These are phyloP conservation scores for Neonectria coccinea DNA, from an alignment of 2,329 filamentous ascomycete species.

Conservation along the genomic window DNA sequence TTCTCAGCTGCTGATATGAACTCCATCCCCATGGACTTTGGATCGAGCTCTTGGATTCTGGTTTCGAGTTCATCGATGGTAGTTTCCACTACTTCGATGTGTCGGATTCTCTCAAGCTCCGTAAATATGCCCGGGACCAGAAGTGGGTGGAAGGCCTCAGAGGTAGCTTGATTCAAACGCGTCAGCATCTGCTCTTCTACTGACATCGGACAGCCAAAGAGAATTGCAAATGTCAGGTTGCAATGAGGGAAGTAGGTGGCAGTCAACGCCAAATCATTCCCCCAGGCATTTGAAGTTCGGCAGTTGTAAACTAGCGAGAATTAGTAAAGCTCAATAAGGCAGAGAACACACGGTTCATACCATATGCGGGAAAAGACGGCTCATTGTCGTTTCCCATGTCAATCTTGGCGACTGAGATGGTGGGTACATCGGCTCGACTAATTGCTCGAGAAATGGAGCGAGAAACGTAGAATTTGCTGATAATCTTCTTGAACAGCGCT, in stretches of 20 bases:
- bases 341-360: neutral
- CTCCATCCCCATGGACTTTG: neutral
- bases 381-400: constrained; percentile 13
- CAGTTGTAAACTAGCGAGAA: constrained; percentile 14
- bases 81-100: neutral
- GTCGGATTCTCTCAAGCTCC: constrained; percentile 21
- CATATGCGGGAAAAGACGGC: neutral
- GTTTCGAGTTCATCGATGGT: constrained; percentile 8
- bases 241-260: constrained; percentile 22
- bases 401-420: constrained; percentile 5
- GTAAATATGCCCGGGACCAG: constrained; percentile 13
- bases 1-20: neutral
- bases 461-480: constrained; percentile 9
- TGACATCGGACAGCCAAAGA: constrained; percentile 23
- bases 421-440: constrained; percentile 15
- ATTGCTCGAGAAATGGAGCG: constrained; percentile 2
- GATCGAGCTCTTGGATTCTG: neutral
- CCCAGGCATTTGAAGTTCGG: constrained; percentile 24
- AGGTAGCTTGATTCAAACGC: neutral
- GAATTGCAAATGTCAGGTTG: constrained; percentile 9
- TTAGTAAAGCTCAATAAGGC: neutral
- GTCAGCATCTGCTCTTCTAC: constrained; percentile 13
- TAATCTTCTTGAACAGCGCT: neutral
- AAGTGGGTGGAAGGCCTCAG: constrained; percentile 14
- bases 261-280: constrained; percentile 10